Conservation (phyloP, 164 flowering plant genomes). For the Amborella trichopoda region DNA sequence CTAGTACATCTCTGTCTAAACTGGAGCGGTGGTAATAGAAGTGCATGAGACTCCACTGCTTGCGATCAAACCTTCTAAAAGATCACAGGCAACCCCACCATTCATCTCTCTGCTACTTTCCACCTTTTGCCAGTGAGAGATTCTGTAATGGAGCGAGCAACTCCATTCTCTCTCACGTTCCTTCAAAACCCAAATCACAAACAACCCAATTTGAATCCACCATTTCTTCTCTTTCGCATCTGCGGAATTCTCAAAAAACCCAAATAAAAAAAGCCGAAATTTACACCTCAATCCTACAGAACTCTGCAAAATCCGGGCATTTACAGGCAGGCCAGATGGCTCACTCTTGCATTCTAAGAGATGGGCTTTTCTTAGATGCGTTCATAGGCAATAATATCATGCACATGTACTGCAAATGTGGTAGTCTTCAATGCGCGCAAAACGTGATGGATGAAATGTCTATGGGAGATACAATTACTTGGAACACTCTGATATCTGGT, state of each 20-base stretch:
- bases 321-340: conserved; percentile 6
- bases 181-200: no score
- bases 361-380: conserved; percentile 9
- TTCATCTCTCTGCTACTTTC: no score
- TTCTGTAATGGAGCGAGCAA: no score
- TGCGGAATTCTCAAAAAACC: conserved; percentile 1
- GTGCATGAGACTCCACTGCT: no score
- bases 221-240: no score
- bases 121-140: no score
- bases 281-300: conserved; percentile 13
- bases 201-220: no score
- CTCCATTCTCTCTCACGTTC: no score
- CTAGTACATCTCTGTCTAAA: no score
- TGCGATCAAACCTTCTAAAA: no score
- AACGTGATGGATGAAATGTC: conserved; percentile 12
- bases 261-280: conserved; percentile 1
- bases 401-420: conserved; percentile 5
- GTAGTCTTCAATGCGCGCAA: conserved; percentile 2
- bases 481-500: conserved; percentile 20
- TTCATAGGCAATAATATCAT: conserved; percentile 4
- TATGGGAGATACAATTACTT: conserved; percentile 16
- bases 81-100: no score
- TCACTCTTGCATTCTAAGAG: conserved; percentile 12
- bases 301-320: conserved; percentile 5
- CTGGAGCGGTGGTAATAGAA: no score